Evolutionary conservation across 768 basidiomycete species (phyloP), one percentile per base, ranked within the genome.

Genomic region (Naganishia onofrii): DNA sequence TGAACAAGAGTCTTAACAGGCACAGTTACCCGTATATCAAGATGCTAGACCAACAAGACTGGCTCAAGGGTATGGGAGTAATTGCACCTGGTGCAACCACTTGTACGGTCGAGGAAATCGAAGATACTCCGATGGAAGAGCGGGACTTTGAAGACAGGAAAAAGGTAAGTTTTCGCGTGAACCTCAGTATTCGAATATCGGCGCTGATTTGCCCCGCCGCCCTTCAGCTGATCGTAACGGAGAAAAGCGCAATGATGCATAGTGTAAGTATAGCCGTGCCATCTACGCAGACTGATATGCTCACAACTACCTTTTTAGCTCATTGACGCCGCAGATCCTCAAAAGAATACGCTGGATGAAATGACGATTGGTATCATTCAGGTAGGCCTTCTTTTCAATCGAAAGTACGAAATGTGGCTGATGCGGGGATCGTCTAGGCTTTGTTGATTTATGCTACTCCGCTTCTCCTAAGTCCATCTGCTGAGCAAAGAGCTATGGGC

Each of bases 391-490:
- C 48, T 8, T 2, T 1, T 23, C 48, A 28, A 4, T n/a, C 19
- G 48, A 32, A 9, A 26, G 21, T 29, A 4, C 8, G 5, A 32
- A 53, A 0, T 52, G 29, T 15, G 29, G 56, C 31, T 52, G 12
- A 51, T 32, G 23, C 1, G 8, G 48, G 1, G 48, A 42, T 12
- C 9, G n/a, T 26, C 12, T 21, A 70, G 63, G 57, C 67, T 17
- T 42, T 72, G 42, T 19, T 72, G n/a, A 51, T 72, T 8, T 69
- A 53, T 46, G 67, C 67, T 28, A 38, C 67, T 5, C 71, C 71
- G 2, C 57, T 68, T 23, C 56, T 71, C 26, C 36, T 71, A 6
- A 58, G 54, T n/a, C 55, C 66, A 10, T 57, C 36, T 26, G 28
- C 46, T 10, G 34, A 64, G 29, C 64, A 66, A 28, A 36, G 70